Conservation (phyloP, 345 rosid genomes). For the Populus alba region DNA sequence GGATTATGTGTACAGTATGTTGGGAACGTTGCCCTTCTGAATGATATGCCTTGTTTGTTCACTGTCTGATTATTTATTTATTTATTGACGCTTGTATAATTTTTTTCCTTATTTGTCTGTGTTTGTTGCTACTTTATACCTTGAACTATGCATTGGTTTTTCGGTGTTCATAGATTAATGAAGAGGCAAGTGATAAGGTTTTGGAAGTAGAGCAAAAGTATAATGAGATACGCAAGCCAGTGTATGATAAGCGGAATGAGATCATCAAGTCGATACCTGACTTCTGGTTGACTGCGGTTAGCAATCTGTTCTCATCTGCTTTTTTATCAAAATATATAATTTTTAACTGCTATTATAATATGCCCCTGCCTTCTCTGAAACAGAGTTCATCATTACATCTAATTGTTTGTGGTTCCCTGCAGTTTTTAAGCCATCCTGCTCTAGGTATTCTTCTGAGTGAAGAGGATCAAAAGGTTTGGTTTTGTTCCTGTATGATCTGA, state of each 20-base stretch:
- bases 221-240: conserved; percentile 76
- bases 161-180: conserved; percentile 56
- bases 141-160: background rate
- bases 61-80: too few species aligned
- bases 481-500: background rate
- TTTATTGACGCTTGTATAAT: background rate
- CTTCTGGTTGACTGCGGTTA: conserved; percentile 93
- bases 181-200: conserved; percentile 88
- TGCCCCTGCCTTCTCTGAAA: background rate
- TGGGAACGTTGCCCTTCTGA: background rate
- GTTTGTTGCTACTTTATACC: background rate
- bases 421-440: conserved; percentile 93
- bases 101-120: background rate
- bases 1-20: background rate
- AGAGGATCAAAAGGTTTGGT: conserved; percentile 87
- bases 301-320: conserved; percentile 21
- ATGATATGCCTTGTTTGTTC: too few species aligned
- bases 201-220: conserved; percentile 91
- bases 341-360: background rate
- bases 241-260: conserved; percentile 76
- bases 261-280: conserved; percentile 76
- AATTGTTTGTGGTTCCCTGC: conserved; percentile 15
- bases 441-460: conserved; percentile 72
- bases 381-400: background rate
- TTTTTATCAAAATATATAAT: background rate